These are phyloP conservation scores for Protea cynaroides DNA, from an alignment of 164 flowering plant genomes.

Conservation along the genomic window DNA sequence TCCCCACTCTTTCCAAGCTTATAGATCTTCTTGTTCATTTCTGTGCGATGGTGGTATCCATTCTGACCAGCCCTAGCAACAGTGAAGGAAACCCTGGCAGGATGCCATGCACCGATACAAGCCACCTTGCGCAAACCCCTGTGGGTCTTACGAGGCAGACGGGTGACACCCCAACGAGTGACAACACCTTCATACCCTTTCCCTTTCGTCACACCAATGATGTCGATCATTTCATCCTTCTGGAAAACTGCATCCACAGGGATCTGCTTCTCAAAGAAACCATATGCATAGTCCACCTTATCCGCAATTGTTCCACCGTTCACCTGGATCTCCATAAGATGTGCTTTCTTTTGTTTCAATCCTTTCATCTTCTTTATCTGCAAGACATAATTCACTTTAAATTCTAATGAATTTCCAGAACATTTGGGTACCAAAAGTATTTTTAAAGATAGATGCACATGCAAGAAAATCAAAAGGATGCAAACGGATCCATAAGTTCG, in stretches of 20 bases:
- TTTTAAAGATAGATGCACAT: no score
- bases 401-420: no score
- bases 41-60: slow-evolving; percentile 70
- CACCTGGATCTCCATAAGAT: slow-evolving; percentile 73
- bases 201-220: slow-evolving; percentile 75
- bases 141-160: slow-evolving; percentile 73
- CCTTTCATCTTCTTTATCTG: slow-evolving; percentile 72
- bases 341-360: slow-evolving; percentile 76
- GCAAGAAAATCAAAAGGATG: no score
- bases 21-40: slow-evolving; percentile 73
- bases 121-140: slow-evolving; percentile 71
- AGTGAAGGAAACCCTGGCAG: slow-evolving; percentile 67
- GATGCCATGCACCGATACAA: slow-evolving; percentile 85
- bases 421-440: no score
- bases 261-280: slow-evolving; percentile 65
- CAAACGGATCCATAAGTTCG: no score
- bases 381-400: background rate
- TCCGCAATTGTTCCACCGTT: slow-evolving; percentile 58
- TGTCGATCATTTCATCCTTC: slow-evolving; percentile 78
- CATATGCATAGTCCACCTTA: slow-evolving; percentile 66
- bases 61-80: slow-evolving; percentile 80
- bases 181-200: slow-evolving; percentile 82
- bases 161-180: slow-evolving; percentile 80
- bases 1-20: slow-evolving; percentile 57
- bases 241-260: slow-evolving; percentile 67